Evolutionary conservation across 768 basidiomycete genomes (phyloP).

Genomic region (Russula brevipes): DNA sequence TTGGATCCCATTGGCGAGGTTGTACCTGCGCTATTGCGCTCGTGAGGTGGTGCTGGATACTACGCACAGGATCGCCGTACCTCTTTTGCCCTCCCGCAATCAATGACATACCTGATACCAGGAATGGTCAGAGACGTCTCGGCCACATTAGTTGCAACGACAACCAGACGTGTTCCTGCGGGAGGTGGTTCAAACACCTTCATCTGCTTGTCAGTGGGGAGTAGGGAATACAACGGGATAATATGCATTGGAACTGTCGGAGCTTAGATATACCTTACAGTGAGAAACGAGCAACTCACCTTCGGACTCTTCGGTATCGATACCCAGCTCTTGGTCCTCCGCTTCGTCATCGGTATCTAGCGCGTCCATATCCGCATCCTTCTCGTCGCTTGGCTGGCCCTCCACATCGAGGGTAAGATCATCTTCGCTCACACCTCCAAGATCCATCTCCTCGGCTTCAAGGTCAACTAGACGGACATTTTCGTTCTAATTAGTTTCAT

Average conservation of each 20-base stretch:
- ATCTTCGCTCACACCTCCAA: constrained; percentile 45
- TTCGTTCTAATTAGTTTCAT: constrained; percentile 16
- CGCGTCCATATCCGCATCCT: constrained; percentile 67
- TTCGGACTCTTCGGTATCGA: constrained; percentile 63
- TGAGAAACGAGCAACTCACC: constrained; percentile 36
- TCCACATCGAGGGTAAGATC: constrained; percentile 68
- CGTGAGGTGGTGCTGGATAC: constrained; percentile 2
- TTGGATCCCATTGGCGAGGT: constrained; percentile 76
- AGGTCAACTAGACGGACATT: constrained; percentile 48
- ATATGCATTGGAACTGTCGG: constrained; percentile 84
- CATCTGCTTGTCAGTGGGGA: constrained; percentile 94
- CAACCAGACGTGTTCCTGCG: constrained; percentile 73
- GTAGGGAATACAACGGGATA: constrained; percentile 87
- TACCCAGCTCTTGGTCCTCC: constrained; percentile 50
- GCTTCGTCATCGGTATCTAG: constrained; percentile 66
- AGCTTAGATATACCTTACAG: constrained; percentile 2
- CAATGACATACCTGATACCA: constrained; percentile 95
- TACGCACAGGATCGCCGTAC: constrained; percentile 35
- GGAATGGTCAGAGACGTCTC: constrained; percentile 98
- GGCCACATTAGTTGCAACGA: constrained; percentile 93
- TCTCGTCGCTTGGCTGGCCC: constrained; percentile 37
- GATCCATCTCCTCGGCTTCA: constrained; percentile 77
- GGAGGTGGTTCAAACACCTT: constrained; percentile 86
- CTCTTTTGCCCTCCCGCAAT: constrained; percentile 93
- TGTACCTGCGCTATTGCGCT: constrained; percentile 66